Percentiles rank a stretch among this genome's conserved stretches.
These are phyloP conservation scores for Neurospora sp. DNA, from an alignment of 495 filamentous ascomycete genomes.

Conservation along the genomic window DNA sequence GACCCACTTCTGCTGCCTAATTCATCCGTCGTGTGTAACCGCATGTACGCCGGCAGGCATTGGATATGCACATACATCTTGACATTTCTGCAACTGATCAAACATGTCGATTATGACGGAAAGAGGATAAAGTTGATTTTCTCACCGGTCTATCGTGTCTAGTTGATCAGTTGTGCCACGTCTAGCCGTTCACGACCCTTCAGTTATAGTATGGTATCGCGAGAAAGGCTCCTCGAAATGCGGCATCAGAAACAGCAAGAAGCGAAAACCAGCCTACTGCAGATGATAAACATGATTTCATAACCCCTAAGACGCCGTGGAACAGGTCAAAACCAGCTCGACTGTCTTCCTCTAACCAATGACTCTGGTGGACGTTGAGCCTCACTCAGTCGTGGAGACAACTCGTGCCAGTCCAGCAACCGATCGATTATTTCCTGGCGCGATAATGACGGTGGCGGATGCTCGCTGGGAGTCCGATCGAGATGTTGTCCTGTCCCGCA, in stretches of 20 bases:
- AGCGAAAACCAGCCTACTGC: not conserved
- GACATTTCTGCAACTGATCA: not conserved
- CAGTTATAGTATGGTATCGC: not conserved
- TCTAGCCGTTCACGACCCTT: not conserved
- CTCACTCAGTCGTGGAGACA: not conserved
- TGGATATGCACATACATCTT: not conserved
- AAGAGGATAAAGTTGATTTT: not conserved
- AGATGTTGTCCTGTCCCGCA: not conserved
- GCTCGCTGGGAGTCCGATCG: not conserved
- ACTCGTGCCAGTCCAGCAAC: not conserved
- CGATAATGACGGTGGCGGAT: not conserved
- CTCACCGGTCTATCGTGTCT: not conserved
- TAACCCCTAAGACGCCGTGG: not conserved
- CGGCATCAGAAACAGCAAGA: not conserved
- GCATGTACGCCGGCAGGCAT: too few species aligned
- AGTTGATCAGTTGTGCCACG: not conserved
- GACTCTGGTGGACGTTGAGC: not conserved
- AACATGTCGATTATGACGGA: not conserved
- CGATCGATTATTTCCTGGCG: not conserved
- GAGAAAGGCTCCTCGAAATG: not conserved
- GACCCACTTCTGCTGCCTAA: not conserved
- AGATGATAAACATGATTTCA: not conserved
- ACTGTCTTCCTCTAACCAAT: not conserved
- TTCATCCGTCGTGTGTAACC: not conserved
- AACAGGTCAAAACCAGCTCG: not conserved